These are phyloP conservation scores for Endogone sp. DNA, from an alignment of 192 early-diverging fungal genomes.

Conservation along the genomic window DNA sequence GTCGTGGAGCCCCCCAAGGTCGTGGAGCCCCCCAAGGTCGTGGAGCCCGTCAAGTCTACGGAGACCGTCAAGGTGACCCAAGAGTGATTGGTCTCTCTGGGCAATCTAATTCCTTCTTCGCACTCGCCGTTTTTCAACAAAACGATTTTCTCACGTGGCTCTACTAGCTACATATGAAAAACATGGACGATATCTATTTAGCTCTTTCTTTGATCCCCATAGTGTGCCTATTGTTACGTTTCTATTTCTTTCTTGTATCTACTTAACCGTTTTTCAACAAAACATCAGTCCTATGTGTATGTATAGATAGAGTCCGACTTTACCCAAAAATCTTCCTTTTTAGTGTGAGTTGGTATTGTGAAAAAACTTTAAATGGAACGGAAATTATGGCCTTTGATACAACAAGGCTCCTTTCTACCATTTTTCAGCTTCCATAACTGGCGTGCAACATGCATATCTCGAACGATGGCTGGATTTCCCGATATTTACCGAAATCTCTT, in stretches of 20 bases:
- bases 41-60: not conserved
- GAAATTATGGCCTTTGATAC: too few relatives aligned
- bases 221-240: not conserved
- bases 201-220: not conserved
- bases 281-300: not conserved
- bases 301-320: not conserved
- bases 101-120: too few relatives aligned
- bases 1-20: not conserved
- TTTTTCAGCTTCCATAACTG: too few relatives aligned
- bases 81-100: not conserved
- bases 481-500: too few relatives aligned
- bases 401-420: too few relatives aligned
- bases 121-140: not conserved
- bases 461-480: too few relatives aligned
- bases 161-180: not conserved
- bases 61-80: not conserved
- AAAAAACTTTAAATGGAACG: too few relatives aligned
- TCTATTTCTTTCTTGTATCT: not conserved
- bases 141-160: not conserved
- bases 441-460: too few relatives aligned
- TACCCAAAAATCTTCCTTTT: too few relatives aligned
- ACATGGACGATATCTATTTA: not conserved
- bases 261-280: not conserved
- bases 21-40: not conserved
- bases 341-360: too few relatives aligned